These are phyloP conservation scores for Exophiala alcalophila DNA, from an alignment of 2,329 filamentous ascomycete genomes.

Conservation along the genomic window DNA sequence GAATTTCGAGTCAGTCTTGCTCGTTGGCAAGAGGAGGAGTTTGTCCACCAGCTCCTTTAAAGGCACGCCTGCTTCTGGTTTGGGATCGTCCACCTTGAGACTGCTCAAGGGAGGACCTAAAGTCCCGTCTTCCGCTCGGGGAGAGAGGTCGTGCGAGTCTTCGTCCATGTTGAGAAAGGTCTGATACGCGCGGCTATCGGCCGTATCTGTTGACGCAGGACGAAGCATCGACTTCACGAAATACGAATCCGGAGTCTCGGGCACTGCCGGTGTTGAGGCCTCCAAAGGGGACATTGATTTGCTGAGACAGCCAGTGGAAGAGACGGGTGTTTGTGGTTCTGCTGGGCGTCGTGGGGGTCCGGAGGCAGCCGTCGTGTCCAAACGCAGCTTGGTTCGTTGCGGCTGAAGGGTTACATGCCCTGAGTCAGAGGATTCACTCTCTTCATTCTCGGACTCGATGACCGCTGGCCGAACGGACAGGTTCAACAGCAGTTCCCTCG, in stretches of 20 bases:
- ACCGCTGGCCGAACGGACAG: conserved; percentile 21
- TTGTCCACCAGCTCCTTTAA: conserved; percentile 77
- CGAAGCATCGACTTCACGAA: conserved; percentile 28
- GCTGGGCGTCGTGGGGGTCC: conserved; percentile 13
- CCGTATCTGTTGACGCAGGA: conserved; percentile 23
- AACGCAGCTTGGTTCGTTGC: conserved; percentile 22
- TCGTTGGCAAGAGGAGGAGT: conserved; percentile 76
- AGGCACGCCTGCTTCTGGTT: conserved; percentile 39
- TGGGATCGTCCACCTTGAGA: conserved; percentile 31
- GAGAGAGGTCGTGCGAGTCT: conserved; percentile 21
- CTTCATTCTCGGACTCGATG: conserved; percentile 27
- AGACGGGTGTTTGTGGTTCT: conserved; percentile 29
- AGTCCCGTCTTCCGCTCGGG: conserved; percentile 13
- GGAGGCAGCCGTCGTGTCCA: conserved; percentile 25
- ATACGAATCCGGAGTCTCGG: conserved; percentile 30
- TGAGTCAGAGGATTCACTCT: conserved; percentile 15
- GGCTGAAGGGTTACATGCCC: conserved; percentile 18
- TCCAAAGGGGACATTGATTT: conserved; percentile 16
- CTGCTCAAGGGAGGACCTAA: conserved; percentile 6
- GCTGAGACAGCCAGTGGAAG: conserved; percentile 23
- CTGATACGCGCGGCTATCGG: conserved; percentile 26
- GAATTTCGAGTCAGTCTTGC: conserved; percentile 86
- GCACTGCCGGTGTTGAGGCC: conserved; percentile 13
- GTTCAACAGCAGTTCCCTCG: conserved; percentile 26
- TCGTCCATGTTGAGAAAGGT: conserved; percentile 34